A percentile compares a stretch with the other conserved stretches of the same genome.
phyloP scores from a whole-genome alignment of 23 red algal species.

The Gracilaria caudata region DNA sequence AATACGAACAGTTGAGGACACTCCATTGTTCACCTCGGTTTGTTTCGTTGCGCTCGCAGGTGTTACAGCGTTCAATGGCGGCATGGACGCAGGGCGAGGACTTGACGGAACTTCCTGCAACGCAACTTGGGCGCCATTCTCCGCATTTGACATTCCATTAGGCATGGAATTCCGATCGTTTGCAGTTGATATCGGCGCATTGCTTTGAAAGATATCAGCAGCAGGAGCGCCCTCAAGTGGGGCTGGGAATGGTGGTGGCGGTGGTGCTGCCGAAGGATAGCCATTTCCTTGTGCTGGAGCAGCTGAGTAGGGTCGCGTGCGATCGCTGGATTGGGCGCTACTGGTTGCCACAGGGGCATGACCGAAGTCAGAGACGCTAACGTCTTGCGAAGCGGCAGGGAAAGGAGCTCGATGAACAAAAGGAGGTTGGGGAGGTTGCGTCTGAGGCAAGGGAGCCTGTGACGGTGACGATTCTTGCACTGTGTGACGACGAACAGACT shows the following conservation, averaged over 20 bases:
- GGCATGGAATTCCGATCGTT: neutral
- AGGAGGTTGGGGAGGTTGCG: neutral
- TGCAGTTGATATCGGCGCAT: too few species aligned
- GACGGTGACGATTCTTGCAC: neutral
- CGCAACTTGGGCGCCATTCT: neutral
- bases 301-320: neutral
- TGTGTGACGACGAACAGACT: neutral
- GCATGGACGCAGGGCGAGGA: neutral
- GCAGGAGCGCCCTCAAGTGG: neutral
- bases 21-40: neutral
- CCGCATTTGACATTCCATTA: neutral
- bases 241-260: conserved; percentile 29
- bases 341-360: neutral
- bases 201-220: neutral
- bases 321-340: neutral
- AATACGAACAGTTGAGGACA: neutral
- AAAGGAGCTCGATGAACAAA: neutral
- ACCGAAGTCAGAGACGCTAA: too few species aligned
- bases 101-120: neutral
- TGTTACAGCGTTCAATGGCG: neutral
- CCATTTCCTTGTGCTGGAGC: neutral
- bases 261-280: neutral
- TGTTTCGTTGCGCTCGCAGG: neutral
- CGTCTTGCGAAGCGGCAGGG: neutral
- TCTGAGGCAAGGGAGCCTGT: neutral